Evolutionary conservation across 139 green algal species (phyloP), one percentile per base, ranked within the genome.

Genomic region (Limnomonas spitsbergensis): DNA sequence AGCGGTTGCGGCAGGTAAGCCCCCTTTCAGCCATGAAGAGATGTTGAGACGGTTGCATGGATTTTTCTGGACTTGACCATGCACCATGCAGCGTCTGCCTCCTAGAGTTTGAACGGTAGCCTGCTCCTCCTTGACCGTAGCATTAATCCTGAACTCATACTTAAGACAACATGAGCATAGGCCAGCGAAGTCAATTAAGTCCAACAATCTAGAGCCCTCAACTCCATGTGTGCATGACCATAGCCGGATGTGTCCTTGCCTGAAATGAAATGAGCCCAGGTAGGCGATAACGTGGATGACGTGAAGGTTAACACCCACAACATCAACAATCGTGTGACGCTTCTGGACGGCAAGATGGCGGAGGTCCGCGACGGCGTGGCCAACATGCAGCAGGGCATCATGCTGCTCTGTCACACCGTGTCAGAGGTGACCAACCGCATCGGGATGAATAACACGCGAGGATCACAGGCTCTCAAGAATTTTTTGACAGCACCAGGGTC

Each of bases 391-490:
- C 56, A 79, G 61, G 73, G 79, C 40, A 87, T 87, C 47, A 79
- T 78, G 75, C 68, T 84, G 76, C 79, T 87, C 4, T 76, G 78
- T 47, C 68, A 69, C 0, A 75, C 79, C 0, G 76, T 87, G 3
- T 70, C 79, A 6, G 83, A 84, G 20, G 83, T 84, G 37, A 87
- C 83, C 0, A 72, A 74, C n/a, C 74, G 77, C 29, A 80, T 87
- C 4, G 83, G 83, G 26, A 71, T 87, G 71, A 70, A 87, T 72
- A 87, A 84, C 79, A 77, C 42, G 47, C 26, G 54, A 34, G 73
- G 53, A 27, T 38, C 39, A 2, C 78, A 83, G 39, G 56, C 70
- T 26, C 82, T 87, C n/a, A 69, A 76, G 34, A 20, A 32, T 32
- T 74, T 74, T 32, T 32, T 74, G 56, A 37, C n/a, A 54, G 56